Evolutionary conservation across 2,329 filamentous ascomycete species (phyloP), one percentile per base, ranked within the genome.

Genomic region (Cordyceps tenuipes): DNA sequence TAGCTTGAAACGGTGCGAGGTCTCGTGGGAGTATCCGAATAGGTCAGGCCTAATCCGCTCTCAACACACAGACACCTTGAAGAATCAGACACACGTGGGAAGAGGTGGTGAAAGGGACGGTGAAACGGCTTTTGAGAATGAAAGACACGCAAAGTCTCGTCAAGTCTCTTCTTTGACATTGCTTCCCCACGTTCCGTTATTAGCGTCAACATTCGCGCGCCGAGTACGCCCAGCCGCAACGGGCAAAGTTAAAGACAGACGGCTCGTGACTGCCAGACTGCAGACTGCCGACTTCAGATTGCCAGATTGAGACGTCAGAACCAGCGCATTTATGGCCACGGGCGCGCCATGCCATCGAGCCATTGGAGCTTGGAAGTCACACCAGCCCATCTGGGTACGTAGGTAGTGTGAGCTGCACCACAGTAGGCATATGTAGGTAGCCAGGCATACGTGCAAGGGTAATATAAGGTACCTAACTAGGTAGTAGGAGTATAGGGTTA

Each of bases 161-260:
- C 29, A 47, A 47, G 10, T 26, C 15, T 47, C 44, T 47, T 43
- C 29, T 13, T 21, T 50, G 13, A 59, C 36, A 5, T 29, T 29
- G 29, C 26, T 19, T 34, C 47, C n/a, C 36, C 12, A 15, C n/a
- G 21, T 39, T 44, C 29, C 49, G 12, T 49, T 51, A 39, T 49
- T 51, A 39, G 56, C 44, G 36, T 43, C 10, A 44, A 29, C 29
- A 29, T 29, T 29, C 23, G 17, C n/a, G 17, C n/a, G n/a, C 46
- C 36, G 17, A 52, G 39, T 52, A 26, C 36, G 57, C 29, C 57
- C 57, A 46, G 57, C 57, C 29, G 57, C 57, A 59, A 59, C 5
- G n/a, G 39, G 48, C 26, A 52, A 59, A 19, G 41, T 29, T n/a
- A 52, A 59, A 46, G 10, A 10, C 9, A 36, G 56, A 47, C 47